Evolutionary conservation across 768 basidiomycete genomes (phyloP).

Genomic region (Lentinus tigrinus): DNA sequence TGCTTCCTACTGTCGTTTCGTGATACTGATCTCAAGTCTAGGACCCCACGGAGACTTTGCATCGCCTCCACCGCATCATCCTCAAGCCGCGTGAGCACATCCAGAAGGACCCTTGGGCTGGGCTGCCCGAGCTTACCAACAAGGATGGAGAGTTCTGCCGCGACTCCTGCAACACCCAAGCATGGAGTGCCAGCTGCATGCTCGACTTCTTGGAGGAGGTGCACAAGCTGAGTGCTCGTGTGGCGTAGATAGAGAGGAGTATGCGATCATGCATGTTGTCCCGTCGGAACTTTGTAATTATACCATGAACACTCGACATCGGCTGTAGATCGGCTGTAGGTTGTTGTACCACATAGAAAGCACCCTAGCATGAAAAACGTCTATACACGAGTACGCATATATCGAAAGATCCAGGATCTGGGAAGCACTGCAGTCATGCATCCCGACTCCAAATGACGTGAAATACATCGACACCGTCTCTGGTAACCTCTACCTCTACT

Average conservation of each 20-base stretch:
- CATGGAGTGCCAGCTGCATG: slow-evolving; percentile 93
- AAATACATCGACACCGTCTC: too few relatives aligned
- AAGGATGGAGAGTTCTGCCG: slow-evolving; percentile 76
- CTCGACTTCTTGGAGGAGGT: slow-evolving; percentile 86
- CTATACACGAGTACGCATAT: too few relatives aligned
- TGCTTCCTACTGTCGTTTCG: neutral
- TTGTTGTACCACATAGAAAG: too few relatives aligned
- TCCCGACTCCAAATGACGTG: too few relatives aligned
- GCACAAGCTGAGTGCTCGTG: slow-evolving; percentile 37
- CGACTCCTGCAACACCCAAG: slow-evolving; percentile 93
- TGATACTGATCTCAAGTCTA: slow-evolving; percentile 27
- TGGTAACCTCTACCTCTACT: too few relatives aligned
- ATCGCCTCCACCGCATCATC: slow-evolving; percentile 75
- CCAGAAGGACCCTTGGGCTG: slow-evolving; percentile 83
- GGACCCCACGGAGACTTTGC: slow-evolving; percentile 71
- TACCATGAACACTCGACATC: too few relatives aligned
- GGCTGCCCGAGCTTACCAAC: slow-evolving; percentile 91
- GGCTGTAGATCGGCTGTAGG: too few relatives aligned
- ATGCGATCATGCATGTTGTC: too few relatives aligned
- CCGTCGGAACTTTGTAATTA: too few relatives aligned
- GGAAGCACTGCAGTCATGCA: too few relatives aligned
- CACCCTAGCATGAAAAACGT: too few relatives aligned
- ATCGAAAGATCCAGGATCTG: too few relatives aligned
- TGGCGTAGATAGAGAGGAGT: neutral
- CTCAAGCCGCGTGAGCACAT: slow-evolving; percentile 73